Evolutionary conservation across 768 basidiomycete genomes (phyloP), one percentile per base, ranked within the genome.

Genomic region (Suillus placidus): DNA sequence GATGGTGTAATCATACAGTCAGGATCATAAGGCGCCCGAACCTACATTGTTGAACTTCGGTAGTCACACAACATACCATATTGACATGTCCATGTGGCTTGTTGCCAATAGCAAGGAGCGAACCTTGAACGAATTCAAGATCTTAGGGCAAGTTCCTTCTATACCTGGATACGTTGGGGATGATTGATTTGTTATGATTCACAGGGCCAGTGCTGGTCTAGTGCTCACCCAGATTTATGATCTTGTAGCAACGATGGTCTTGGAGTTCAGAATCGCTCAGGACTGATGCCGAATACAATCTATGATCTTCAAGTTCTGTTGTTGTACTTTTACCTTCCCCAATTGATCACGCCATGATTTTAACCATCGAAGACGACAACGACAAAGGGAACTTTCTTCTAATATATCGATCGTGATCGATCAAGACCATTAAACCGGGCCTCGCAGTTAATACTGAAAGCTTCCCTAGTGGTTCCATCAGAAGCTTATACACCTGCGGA

Each of bases 1-100:
- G 47, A 49, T 35, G 13, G 20, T 7, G 12, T 56, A 3, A 13
- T 35, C 13, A 1, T 66, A 60, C 2, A 66, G 60, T 35, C 67
- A 65, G 37, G 52, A 67, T 72, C 70, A 57, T 10, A 57, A 56
- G 66, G 83, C 81, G 0, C 84, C 84, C 0, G 77, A 80, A 61
- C 84, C 83, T 0, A 71, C 85, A 55, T 74, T 85, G 3, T 77
- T 83, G 49, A 6, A 47, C 45, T 47, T 47, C 45, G n/a, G 45
- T 12, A 47, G 10, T 47, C 45, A 47, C 45, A 47, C 45, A 6
- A 1, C 13, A 6, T 13, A 49, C 47, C 47, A 49, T 6, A 4
- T 13, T 2, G 47, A 49, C n/a, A 49, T 49, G 47, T 3, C 13
- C 6, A 49, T 49, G 47, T 49, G n/a, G 45, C 20, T 49, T 13